Evolutionary conservation across 1,139 yeast genomes (phyloP), one percentile per base, ranked within the genome.

Genomic region (Zygoascus sp.): DNA sequence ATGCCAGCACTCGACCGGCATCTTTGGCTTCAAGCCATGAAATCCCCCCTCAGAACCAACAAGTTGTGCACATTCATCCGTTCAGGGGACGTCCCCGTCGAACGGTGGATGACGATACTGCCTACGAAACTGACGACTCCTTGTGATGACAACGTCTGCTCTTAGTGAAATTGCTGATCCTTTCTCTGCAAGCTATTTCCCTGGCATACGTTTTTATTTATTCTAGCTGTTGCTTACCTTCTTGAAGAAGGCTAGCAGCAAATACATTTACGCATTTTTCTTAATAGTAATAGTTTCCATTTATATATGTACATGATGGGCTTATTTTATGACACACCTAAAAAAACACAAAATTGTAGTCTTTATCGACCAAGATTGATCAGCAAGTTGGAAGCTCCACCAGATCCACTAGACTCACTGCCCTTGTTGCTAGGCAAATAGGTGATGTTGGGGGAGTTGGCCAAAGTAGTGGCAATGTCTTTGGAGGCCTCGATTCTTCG

Each of bases 401-500:
- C 13, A 5, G 19, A 50, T 17, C 68, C 62, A 15, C 20, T 16
- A 27, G 56, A 58, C 15, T 63, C 62, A 25, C 57, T 58, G 52
- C 69, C 67, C 16, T 64, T 30, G 7, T 49, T 32, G 50, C 79
- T 69, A 46, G 98, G 98, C 64, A 92, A 77, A 66, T 92, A 92
- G n/a, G 96, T 86, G 46, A 92, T 85, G 64, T 90, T 90, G 16
- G 89, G 79, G 44, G 96, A 83, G 51, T 73, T 70, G 25, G 96
- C 89, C 64, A 92, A 76, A 16, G 96, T 87, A 47, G 75, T 72
- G 6, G 99, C 98, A 66, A 94, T 92, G 55, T 89, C 97, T 72
- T 87, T 89, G 36, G 96, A 86, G 1, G 98, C 97, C 66, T 94
- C 98, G 60, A 94, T 80, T 71, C 97, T 79, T 77, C 98, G 81